Evolutionary conservation across 1,284 basidiomycete species (phyloP).

Genomic region (Peniophora sp.): DNA sequence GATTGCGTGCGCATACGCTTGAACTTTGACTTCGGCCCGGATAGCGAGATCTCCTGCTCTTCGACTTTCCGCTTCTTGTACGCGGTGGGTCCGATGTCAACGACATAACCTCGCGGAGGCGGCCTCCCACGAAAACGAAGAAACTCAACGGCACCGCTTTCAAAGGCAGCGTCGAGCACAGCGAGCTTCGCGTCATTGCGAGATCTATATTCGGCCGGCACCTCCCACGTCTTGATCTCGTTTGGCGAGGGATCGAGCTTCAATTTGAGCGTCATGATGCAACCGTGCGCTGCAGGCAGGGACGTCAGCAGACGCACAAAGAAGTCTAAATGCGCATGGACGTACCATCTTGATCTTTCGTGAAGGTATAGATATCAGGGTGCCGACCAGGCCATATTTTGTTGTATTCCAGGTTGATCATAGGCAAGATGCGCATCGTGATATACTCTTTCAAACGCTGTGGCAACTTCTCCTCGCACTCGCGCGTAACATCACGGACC

Average conservation of each 20-base stretch:
- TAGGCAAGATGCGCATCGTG: conserved; percentile 33
- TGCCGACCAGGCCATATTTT: conserved; percentile 31
- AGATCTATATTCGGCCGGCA: conserved; percentile 40
- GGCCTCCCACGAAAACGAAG: conserved; percentile 38
- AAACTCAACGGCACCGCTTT: conserved; percentile 48
- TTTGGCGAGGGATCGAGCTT: conserved; percentile 22
- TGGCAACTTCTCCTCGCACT: conserved; percentile 36
- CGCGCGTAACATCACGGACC: conserved; percentile 34
- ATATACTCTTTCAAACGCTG: conserved; percentile 32
- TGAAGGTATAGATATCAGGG: conserved; percentile 28
- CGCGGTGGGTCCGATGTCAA: conserved; percentile 8
- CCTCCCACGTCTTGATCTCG: conserved; percentile 32
- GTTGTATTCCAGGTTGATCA: conserved; percentile 33
- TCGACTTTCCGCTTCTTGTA: conserved; percentile 13
- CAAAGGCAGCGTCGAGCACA: conserved; percentile 39
- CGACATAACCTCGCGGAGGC: conserved; percentile 23
- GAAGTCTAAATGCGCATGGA: conserved; percentile 1
- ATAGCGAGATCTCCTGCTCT: conserved; percentile 2
- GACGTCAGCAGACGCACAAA: background rate
- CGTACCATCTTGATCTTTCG: conserved; percentile 40
- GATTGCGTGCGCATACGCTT: conserved; percentile 9
- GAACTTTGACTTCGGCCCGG: conserved; percentile 8
- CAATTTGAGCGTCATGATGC: conserved; percentile 38
- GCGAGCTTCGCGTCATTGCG: conserved; percentile 55
- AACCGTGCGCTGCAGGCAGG: conserved; percentile 39